Evolutionary conservation across 129 eudicot species (phyloP), one percentile per base, ranked within the genome.

Genomic region (Flaveria brownii): DNA sequence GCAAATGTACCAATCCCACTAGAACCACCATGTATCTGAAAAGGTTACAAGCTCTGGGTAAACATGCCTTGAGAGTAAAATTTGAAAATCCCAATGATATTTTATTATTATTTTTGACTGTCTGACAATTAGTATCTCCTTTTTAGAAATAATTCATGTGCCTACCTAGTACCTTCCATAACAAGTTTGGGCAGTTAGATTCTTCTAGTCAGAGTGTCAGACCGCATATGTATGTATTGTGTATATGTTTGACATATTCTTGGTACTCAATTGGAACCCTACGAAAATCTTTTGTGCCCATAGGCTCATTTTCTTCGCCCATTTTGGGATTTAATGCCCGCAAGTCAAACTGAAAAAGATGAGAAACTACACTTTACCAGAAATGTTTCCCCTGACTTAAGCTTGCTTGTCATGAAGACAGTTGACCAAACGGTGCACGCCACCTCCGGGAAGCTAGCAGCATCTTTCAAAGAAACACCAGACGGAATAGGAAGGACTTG

Each of bases 341-440:
- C 52, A 78, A 33, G 0, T 39, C 17, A 16, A 33, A 52, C 8
- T 64, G 33, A 16, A 63, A 79, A 1, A 54, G 41, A 15, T 14
- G 45, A 10, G 75, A 75, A 45, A 63, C 18, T 33, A 43, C 7
- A 85, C 68, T 68, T 71, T 92, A 92, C 97, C 96, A 92, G 77
- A 82, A 89, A 88, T 9, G 94, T 87, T 79, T 95, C 99, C 56
- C 94, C 99, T 7, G 89, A 17, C 49, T 96, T 79, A n/a, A 95
- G 87, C 73, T 67, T 82, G 88, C 99, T 95, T 81, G 79, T 91
- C 99, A 95, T 95, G 70, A 95, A 95, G 56, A 95, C 90, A 20
- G 99, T 91, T 70, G 96, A 95, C 99, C 97, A 95, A 63, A 95
- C 97, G 9, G 99, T 95, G 82, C 99, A 91, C 22, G 91, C 99